These are phyloP conservation scores for Triticum monococcum DNA, from an alignment of 176 grass and related monocot genomes.

Conservation along the genomic window DNA sequence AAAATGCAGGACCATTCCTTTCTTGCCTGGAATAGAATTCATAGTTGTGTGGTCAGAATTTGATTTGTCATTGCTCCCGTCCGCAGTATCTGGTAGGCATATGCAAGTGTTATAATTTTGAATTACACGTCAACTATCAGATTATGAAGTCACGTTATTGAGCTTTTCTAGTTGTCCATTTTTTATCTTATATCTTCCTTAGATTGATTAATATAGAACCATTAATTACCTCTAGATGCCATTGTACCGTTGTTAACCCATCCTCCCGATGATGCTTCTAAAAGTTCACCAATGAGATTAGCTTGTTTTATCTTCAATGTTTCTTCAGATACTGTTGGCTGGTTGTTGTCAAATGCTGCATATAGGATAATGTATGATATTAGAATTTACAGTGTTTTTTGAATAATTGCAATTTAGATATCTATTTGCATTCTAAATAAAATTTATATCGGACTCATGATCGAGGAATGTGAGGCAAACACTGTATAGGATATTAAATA, in stretches of 20 bases:
- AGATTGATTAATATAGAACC: background rate
- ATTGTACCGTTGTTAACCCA: background rate
- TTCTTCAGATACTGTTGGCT: constrained; percentile 62
- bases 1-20: constrained; percentile 90
- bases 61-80: constrained; percentile 22
- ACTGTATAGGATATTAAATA: constrained; percentile 75
- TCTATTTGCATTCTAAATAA: background rate
- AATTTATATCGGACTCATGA: constrained; percentile 30
- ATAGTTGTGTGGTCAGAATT: constrained; percentile 15
- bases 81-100: constrained; percentile 21
- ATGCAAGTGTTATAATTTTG: background rate
- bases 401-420: background rate
- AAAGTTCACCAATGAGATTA: constrained; percentile 60
- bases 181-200: background rate
- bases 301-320: constrained; percentile 51
- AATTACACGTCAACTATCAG: constrained; percentile 4
- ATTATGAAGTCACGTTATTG: background rate
- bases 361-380: background rate
- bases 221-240: constrained; percentile 36
- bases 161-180: background rate
- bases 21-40: constrained; percentile 41
- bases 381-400: background rate
- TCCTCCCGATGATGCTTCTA: constrained; percentile 35
- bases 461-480: constrained; percentile 62
- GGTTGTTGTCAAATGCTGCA: constrained; percentile 60